A percentile compares a stretch with the other conserved stretches of the same genome.
These are phyloP conservation scores for Pleurozium schreberi DNA, from an alignment of 225 moss, liverwort and hornwort genomes.

Conservation along the genomic window DNA sequence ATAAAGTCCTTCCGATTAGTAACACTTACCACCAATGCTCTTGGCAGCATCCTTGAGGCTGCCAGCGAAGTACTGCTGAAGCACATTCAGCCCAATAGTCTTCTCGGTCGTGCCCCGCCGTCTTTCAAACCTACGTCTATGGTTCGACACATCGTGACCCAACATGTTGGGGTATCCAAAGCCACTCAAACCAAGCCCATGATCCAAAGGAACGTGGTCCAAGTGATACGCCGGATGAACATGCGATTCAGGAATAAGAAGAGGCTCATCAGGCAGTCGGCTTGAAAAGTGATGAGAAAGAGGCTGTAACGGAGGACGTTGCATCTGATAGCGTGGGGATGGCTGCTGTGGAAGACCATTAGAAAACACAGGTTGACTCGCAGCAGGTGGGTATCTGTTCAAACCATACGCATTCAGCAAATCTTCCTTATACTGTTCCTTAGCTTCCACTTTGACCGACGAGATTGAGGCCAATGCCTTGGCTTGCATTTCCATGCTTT, in stretches of 20 bases:
- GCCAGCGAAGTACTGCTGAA: slow-evolving; percentile 96
- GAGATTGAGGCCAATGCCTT: background rate
- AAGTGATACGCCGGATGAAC: slow-evolving; percentile 13
- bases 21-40: slow-evolving; percentile 90
- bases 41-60: slow-evolving; percentile 97
- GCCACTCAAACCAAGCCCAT: slow-evolving; percentile 4
- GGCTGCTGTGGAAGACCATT: background rate
- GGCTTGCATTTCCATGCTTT: slow-evolving; percentile 32
- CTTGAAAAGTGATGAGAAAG: slow-evolving; percentile 10
- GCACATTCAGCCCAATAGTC: slow-evolving; percentile 81
- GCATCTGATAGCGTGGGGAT: slow-evolving; percentile 11
- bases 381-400: background rate
- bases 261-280: slow-evolving; percentile 7
- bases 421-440: slow-evolving; percentile 23
- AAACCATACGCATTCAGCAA: slow-evolving; percentile 12
- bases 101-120: slow-evolving; percentile 96
- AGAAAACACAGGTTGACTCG: background rate
- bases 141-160: slow-evolving; percentile 39
- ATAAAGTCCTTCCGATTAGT: background rate
- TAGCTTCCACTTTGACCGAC: slow-evolving; percentile 26
- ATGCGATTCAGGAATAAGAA: slow-evolving; percentile 8
- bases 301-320: slow-evolving; percentile 11
- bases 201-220: slow-evolving; percentile 14
- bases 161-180: slow-evolving; percentile 15
- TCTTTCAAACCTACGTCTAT: slow-evolving; percentile 69